Conservation (phyloP, 2,329 filamentous ascomycete genomes). For the Aspergillus bombycis region DNA sequence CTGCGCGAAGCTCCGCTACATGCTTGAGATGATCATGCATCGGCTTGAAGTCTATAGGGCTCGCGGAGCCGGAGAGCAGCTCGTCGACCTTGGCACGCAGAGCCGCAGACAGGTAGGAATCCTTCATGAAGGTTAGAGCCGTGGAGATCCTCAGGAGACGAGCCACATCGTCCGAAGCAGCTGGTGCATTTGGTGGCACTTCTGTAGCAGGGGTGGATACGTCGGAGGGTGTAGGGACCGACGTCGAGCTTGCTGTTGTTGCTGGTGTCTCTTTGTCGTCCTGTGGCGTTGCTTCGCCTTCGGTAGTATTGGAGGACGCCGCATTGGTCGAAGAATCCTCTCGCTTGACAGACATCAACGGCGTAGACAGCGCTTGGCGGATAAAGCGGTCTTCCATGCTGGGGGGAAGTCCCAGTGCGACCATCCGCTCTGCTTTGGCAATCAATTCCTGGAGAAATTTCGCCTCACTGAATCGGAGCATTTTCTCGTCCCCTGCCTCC, state of each 20-base stretch:
- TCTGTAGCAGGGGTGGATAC: constrained; percentile 42
- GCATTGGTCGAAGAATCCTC: constrained; percentile 48
- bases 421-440: constrained; percentile 72
- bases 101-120: constrained; percentile 50
- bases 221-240: constrained; percentile 41
- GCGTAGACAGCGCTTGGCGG: constrained; percentile 72
- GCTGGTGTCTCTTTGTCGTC: constrained; percentile 37
- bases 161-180: constrained; percentile 39
- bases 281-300: constrained; percentile 25
- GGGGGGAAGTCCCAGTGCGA: constrained; percentile 65
- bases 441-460: constrained; percentile 71
- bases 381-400: constrained; percentile 89
- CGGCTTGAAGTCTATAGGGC: constrained; percentile 67
- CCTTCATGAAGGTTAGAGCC: constrained; percentile 53
- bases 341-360: constrained; percentile 69
- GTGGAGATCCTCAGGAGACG: constrained; percentile 54
- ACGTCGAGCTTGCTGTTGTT: constrained; percentile 38
- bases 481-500: constrained; percentile 78
- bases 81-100: constrained; percentile 44
- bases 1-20: constrained; percentile 68
- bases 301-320: constrained; percentile 26
- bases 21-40: constrained; percentile 71
- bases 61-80: constrained; percentile 40
- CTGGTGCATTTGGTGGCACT: constrained; percentile 32
- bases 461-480: constrained; percentile 77